Conservation (phyloP, 148 eudicot species). For the Hydrangea macrophylla region DNA sequence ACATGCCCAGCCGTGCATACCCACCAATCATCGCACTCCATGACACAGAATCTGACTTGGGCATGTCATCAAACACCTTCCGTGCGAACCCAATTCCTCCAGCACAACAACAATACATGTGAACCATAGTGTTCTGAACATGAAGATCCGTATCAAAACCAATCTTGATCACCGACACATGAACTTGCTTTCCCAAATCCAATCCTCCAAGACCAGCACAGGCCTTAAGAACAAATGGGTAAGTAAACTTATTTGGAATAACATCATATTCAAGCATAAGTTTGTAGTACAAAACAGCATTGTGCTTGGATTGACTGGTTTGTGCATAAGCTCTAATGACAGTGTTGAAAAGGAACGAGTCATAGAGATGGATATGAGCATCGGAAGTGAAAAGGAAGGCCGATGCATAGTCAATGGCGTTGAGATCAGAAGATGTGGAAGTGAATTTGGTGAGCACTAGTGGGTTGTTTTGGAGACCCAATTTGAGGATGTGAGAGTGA, state of each 20-base stretch:
- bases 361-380: slow-evolving; percentile 31
- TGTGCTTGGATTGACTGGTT: slow-evolving; percentile 25
- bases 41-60: slow-evolving; percentile 35
- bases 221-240: slow-evolving; percentile 65
- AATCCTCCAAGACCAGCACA: slow-evolving; percentile 51
- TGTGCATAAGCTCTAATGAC: slow-evolving; percentile 48
- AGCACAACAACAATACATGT: slow-evolving; percentile 50
- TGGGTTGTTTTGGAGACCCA: slow-evolving; percentile 54
- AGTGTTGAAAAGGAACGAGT: slow-evolving; percentile 61
- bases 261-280: slow-evolving; percentile 31
- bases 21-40: slow-evolving; percentile 70
- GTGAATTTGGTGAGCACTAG: slow-evolving; percentile 62
- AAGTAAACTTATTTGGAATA: slow-evolving; percentile 62
- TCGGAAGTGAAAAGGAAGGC: slow-evolving; percentile 37
- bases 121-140: slow-evolving; percentile 59
- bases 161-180: slow-evolving; percentile 46
- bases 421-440: slow-evolving; percentile 39
- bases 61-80: slow-evolving; percentile 65
- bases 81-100: slow-evolving; percentile 40
- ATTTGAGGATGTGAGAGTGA: slow-evolving; percentile 51
- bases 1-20: slow-evolving; percentile 41
- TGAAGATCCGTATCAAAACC: slow-evolving; percentile 50
- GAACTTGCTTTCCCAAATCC: slow-evolving; percentile 49
- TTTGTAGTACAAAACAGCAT: slow-evolving; percentile 29
- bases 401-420: slow-evolving; percentile 41